Conservation (phyloP, 2,329 filamentous ascomycete species). For the Hymenoscyphus fructigenus region DNA sequence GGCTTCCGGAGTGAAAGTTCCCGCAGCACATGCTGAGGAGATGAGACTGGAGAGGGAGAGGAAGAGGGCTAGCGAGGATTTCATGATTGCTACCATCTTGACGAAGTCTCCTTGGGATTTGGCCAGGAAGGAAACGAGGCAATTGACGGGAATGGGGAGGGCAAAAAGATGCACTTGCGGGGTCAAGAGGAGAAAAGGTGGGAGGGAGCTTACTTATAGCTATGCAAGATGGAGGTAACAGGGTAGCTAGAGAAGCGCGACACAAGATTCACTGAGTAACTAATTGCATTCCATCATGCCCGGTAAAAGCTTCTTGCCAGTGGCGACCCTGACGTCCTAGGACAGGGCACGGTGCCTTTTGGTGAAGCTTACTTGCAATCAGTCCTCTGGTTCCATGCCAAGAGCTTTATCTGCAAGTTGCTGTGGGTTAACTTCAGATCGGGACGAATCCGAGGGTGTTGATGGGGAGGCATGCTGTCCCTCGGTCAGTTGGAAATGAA, state of each 20-base stretch:
- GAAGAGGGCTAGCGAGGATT: slow-evolving; percentile 9
- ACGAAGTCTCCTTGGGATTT: background rate
- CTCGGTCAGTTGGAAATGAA: too few species aligned
- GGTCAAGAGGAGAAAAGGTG: background rate
- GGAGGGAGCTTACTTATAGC: slow-evolving; percentile 17
- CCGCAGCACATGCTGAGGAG: slow-evolving; percentile 16
- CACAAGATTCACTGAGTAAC: background rate
- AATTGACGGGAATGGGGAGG: background rate
- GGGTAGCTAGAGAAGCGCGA: background rate
- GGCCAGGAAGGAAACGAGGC: slow-evolving; percentile 9
- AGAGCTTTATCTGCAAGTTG: background rate
- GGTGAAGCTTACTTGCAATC: background rate
- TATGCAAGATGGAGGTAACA: background rate
- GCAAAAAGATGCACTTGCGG: slow-evolving; percentile 3
- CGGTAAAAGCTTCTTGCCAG: background rate
- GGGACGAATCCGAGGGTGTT: background rate
- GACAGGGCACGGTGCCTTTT: background rate
- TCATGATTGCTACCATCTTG: slow-evolving; percentile 16
- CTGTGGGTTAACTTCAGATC: background rate
- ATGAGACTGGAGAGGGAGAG: slow-evolving; percentile 13
- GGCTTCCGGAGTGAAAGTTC: slow-evolving; percentile 64
- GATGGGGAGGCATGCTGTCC: too few species aligned
- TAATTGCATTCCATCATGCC: background rate
- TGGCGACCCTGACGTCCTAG: background rate
- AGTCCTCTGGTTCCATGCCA: background rate